A percentile compares a stretch with the other conserved stretches of the same genome.
Conservation (phyloP, 176 grass and related monocot species). For the Bonia amplexicaulis region DNA sequence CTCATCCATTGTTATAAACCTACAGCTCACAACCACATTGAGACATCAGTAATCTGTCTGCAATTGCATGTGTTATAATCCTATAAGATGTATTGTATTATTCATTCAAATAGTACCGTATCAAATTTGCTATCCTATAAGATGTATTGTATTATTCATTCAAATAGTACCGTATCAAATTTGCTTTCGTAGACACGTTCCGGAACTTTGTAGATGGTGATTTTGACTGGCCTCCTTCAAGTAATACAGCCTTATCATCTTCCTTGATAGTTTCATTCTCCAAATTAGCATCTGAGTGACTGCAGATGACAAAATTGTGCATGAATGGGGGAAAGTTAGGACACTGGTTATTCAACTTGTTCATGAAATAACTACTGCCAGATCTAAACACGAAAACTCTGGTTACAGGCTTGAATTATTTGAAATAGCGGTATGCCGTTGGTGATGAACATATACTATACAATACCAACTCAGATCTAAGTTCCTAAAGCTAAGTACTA, state of each 20-base stretch:
- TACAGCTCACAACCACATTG: conserved; percentile 24
- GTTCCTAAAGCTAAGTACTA: neutral
- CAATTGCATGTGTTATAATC: neutral
- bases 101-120: conserved; percentile 29
- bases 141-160: neutral
- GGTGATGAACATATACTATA: neutral
- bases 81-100: neutral
- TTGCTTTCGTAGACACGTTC: conserved; percentile 56
- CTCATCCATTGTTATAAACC: conserved; percentile 81
- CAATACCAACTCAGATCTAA: neutral
- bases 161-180: conserved; percentile 36
- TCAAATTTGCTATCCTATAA: conserved; percentile 28
- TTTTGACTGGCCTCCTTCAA: conserved; percentile 55
- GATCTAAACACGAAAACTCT: neutral
- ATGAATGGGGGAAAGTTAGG: neutral
- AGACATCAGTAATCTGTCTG: neutral
- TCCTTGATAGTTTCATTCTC: conserved; percentile 39
- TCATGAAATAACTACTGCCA: neutral
- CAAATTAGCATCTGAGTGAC: conserved; percentile 48
- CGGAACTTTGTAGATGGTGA: conserved; percentile 38
- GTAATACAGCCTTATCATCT: conserved; percentile 50
- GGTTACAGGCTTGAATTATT: neutral
- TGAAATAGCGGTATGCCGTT: neutral
- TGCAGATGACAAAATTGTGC: conserved; percentile 23
- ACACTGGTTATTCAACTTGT: neutral